phyloP scores from a whole-genome alignment of 305 asterid genomes.

The Rubia balearica region DNA sequence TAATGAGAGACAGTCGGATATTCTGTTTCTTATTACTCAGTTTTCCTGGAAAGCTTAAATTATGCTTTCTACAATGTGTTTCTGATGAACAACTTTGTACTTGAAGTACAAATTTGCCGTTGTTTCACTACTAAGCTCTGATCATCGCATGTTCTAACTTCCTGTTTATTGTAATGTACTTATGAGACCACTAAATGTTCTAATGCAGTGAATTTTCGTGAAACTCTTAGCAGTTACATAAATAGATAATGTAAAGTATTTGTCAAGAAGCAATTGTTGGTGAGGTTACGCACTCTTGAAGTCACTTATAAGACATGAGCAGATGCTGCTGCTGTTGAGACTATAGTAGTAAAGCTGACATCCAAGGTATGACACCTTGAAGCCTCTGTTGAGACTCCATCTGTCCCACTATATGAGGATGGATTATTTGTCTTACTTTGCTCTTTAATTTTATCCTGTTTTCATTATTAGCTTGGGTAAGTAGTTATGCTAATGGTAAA shows the following conservation, averaged over 20 bases:
- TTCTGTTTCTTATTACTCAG: not conserved
- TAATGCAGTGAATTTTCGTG: too few species aligned
- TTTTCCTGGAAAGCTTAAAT: not conserved
- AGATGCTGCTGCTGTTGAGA: slow-evolving; percentile 91
- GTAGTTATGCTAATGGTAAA: not conserved
- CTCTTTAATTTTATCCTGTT: not conserved
- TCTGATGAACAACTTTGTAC: not conserved
- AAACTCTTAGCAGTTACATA: too few species aligned
- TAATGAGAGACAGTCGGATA: not conserved
- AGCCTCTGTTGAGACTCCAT: not conserved
- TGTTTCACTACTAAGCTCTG: not conserved
- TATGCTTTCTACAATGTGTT: not conserved
- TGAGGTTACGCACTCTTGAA: slow-evolving; percentile 73
- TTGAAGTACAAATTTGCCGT: not conserved
- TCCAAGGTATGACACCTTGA: slow-evolving; percentile 50
- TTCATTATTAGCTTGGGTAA: not conserved
- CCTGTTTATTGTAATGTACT: too few species aligned
- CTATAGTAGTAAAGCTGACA: slow-evolving; percentile 66
- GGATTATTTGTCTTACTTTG: not conserved
- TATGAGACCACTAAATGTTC: too few species aligned
- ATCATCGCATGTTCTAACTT: too few species aligned
- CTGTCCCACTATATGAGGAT: not conserved
- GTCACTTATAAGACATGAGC: slow-evolving; percentile 81
- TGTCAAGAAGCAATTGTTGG: too few species aligned
- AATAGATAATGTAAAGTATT: too few species aligned